Evolutionary conservation across 495 filamentous ascomycete genomes (phyloP).

Genomic region (Neurospora sp.): DNA sequence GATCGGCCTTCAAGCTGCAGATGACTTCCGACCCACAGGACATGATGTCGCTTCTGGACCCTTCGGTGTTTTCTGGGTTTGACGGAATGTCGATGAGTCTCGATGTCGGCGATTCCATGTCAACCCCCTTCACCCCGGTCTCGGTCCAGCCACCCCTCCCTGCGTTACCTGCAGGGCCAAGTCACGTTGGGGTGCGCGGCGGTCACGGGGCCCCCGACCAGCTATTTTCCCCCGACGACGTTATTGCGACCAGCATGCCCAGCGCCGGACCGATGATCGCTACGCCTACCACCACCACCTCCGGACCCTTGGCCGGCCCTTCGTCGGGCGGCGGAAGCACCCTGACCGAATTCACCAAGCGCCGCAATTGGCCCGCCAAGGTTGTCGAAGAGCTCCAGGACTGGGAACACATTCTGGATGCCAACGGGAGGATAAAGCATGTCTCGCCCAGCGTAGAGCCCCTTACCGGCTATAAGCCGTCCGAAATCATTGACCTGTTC

Average conservation of each 20-base stretch:
- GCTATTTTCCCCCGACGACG: slow-evolving; percentile 12
- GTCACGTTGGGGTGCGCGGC: not conserved
- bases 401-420: slow-evolving; percentile 75
- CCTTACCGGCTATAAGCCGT: slow-evolving; percentile 66
- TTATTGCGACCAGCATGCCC: not conserved
- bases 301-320: not conserved
- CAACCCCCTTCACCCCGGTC: slow-evolving; percentile 9
- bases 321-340: slow-evolving; percentile 41
- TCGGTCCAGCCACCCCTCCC: slow-evolving; percentile 1
- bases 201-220: slow-evolving; percentile 1
- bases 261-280: slow-evolving; percentile 5
- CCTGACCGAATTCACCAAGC: slow-evolving; percentile 72
- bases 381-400: slow-evolving; percentile 87
- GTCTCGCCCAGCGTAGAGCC: slow-evolving; percentile 66
- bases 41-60: slow-evolving; percentile 32
- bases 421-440: slow-evolving; percentile 74
- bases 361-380: slow-evolving; percentile 80
- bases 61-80: slow-evolving; percentile 23
- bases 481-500: slow-evolving; percentile 62
- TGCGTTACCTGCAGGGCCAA: not conserved
- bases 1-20: slow-evolving; percentile 8
- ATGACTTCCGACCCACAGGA: slow-evolving; percentile 23
- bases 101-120: slow-evolving; percentile 16
- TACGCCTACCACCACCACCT: not conserved
- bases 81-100: slow-evolving; percentile 30